Evolutionary conservation across 352 stramenopile species (phyloP).

Genomic region (Pythium coloratum): DNA sequence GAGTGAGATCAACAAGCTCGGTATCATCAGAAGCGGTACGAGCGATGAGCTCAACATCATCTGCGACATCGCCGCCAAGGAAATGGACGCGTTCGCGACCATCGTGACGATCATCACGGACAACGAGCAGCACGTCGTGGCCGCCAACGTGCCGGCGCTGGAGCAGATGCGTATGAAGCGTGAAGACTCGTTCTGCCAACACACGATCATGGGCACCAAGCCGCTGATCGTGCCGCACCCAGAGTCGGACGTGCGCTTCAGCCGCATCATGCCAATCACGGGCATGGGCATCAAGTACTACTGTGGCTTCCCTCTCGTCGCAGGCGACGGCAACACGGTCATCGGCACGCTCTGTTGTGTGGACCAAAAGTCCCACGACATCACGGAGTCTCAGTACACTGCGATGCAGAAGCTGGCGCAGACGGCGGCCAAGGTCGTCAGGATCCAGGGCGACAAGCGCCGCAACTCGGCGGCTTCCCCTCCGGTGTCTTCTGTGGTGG

Average conservation of each 20-base stretch:
- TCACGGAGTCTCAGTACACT: conserved; percentile 28
- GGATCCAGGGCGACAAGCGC: conserved; percentile 18
- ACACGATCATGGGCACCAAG: conserved; percentile 59
- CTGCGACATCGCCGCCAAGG: conserved; percentile 58
- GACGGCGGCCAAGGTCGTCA: conserved; percentile 56
- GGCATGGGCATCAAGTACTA: conserved; percentile 59
- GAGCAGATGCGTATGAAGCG: conserved; percentile 41
- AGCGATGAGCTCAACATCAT: conserved; percentile 73
- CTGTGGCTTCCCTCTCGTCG: conserved; percentile 65
- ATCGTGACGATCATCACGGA: conserved; percentile 63
- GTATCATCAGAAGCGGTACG: conserved; percentile 38
- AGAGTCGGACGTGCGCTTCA: conserved; percentile 67
- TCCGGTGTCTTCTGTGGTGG: not conserved
- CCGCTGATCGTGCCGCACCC: conserved; percentile 62
- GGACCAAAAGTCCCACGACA: conserved; percentile 25
- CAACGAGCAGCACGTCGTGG: conserved; percentile 46
- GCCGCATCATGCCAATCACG: conserved; percentile 29
- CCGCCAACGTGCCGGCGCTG: conserved; percentile 40
- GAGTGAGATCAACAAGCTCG: conserved; percentile 40
- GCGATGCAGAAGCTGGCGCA: conserved; percentile 31
- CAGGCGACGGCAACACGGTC: conserved; percentile 23
- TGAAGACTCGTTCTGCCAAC: conserved; percentile 60
- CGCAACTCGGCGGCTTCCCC: not conserved
- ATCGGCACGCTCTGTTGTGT: conserved; percentile 62
- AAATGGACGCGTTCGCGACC: conserved; percentile 52